A percentile compares a stretch with the other conserved stretches of the same genome.
Conservation (phyloP, 139 green algal species). For the Spirogloea muscicola region DNA sequence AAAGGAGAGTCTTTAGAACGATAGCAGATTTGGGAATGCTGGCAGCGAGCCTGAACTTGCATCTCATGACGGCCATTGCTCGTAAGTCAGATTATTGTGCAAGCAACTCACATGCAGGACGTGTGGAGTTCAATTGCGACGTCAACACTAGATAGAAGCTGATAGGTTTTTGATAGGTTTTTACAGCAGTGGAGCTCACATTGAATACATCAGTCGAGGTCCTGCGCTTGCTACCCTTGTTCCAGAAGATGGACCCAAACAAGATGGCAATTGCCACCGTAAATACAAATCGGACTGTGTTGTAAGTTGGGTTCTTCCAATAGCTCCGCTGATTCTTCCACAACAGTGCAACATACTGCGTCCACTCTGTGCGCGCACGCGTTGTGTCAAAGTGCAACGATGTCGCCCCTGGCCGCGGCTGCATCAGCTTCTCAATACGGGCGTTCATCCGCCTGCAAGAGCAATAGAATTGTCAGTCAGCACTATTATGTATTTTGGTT, state of each 20-base stretch:
- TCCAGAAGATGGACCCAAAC: constrained; percentile 28
- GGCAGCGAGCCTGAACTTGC: neutral
- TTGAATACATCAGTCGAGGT: constrained; percentile 47
- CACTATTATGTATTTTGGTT: too few relatives aligned
- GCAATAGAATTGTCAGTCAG: too few relatives aligned
- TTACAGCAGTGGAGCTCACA: constrained; percentile 41
- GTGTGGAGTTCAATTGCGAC: too few relatives aligned
- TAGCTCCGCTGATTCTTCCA: constrained; percentile 6
- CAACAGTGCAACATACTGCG: constrained; percentile 5
- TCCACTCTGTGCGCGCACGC: neutral
- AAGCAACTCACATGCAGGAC: too few relatives aligned
- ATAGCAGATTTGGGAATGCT: too few relatives aligned
- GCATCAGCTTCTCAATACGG: neutral
- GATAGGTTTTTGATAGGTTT: too few relatives aligned
- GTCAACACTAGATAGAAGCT: too few relatives aligned
- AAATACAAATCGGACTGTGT: constrained; percentile 19
- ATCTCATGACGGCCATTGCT: too few relatives aligned
- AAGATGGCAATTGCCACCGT: constrained; percentile 14
- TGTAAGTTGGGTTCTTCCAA: constrained; percentile 26
- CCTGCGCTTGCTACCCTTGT: constrained; percentile 1
- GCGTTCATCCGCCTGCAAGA: too few relatives aligned
- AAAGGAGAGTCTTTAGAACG: too few relatives aligned
- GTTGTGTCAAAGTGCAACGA: constrained; percentile 1
- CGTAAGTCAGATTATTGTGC: too few relatives aligned
- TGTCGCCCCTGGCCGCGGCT: neutral